A percentile compares a stretch with the other conserved stretches of the same genome.
phyloP scores from a whole-genome alignment of 164 flowering plant species.

The Nelumbo lutea region DNA sequence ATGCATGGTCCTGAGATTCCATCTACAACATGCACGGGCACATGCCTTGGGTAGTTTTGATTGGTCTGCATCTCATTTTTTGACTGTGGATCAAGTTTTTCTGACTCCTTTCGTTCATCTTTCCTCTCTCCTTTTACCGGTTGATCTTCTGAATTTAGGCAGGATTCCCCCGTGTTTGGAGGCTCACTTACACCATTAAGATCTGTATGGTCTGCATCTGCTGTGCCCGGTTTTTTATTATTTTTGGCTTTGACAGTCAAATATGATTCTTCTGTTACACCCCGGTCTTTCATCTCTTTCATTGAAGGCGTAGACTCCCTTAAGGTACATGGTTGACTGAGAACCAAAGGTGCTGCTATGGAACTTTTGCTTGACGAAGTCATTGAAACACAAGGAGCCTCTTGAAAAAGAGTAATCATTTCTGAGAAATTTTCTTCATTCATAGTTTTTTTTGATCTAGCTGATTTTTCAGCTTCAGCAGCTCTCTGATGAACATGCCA shows the following conservation, averaged over 20 bases:
- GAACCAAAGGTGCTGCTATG: slow-evolving; percentile 16
- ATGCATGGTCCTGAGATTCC: slow-evolving; percentile 33
- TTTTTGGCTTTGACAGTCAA: slow-evolving; percentile 21
- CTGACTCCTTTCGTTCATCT: slow-evolving; percentile 20
- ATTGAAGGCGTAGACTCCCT: slow-evolving; percentile 44
- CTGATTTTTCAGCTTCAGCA: slow-evolving; percentile 33
- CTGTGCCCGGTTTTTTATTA: slow-evolving; percentile 22
- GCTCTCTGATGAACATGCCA: slow-evolving; percentile 32
- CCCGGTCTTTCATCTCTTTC: slow-evolving; percentile 25
- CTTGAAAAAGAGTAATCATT: slow-evolving; percentile 39
- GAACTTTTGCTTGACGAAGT: slow-evolving; percentile 37
- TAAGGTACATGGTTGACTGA: slow-evolving; percentile 25
- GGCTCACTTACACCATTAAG: slow-evolving; percentile 23
- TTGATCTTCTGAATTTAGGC: slow-evolving; percentile 20
- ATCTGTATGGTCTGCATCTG: slow-evolving; percentile 21
- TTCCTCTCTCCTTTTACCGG: slow-evolving; percentile 17
- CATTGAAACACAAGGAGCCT: slow-evolving; percentile 39
- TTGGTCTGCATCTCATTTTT: slow-evolving; percentile 32
- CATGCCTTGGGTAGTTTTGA: slow-evolving; percentile 61
- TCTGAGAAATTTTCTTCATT: slow-evolving; percentile 40
- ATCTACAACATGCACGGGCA: slow-evolving; percentile 62
- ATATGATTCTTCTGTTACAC: slow-evolving; percentile 28
- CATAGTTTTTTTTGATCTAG: slow-evolving; percentile 26
- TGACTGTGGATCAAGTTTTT: slow-evolving; percentile 18
- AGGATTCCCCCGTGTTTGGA: slow-evolving; percentile 17